Evolutionary conservation across 2,329 filamentous ascomycete genomes (phyloP).

Genomic region (Penicillium palitans): DNA sequence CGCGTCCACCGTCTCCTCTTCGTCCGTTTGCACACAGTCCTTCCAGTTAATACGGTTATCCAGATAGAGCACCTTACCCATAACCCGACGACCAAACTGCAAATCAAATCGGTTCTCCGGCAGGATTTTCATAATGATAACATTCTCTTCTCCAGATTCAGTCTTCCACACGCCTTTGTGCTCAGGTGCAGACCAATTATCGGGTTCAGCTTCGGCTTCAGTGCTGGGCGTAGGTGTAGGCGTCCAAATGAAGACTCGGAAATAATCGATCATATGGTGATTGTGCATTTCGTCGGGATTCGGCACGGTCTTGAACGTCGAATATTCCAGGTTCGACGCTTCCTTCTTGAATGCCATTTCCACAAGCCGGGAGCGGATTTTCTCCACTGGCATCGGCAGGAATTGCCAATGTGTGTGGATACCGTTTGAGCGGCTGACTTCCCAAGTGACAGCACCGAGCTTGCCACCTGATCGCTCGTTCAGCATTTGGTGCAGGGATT

Average conservation of each 20-base stretch:
- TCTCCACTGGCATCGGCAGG: slow-evolving; percentile 68
- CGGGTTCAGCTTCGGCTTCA: slow-evolving; percentile 5
- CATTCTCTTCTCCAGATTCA: slow-evolving; percentile 59
- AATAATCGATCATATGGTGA: slow-evolving; percentile 60
- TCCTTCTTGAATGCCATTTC: slow-evolving; percentile 88
- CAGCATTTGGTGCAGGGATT: slow-evolving; percentile 77
- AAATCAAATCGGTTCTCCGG: slow-evolving; percentile 77
- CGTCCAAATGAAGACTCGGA: slow-evolving; percentile 78
- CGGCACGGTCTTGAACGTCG: slow-evolving; percentile 48
- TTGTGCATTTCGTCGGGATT: slow-evolving; percentile 45
- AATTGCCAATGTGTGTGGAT: slow-evolving; percentile 96
- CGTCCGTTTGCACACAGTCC: slow-evolving; percentile 73
- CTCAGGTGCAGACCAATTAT: slow-evolving; percentile 9
- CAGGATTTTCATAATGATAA: slow-evolving; percentile 72
- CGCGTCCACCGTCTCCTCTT: slow-evolving; percentile 77
- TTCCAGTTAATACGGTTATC: slow-evolving; percentile 81
- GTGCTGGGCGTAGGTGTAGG: slow-evolving; percentile 38
- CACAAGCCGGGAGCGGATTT: slow-evolving; percentile 71
- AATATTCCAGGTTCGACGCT: slow-evolving; percentile 71
- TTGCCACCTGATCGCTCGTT: slow-evolving; percentile 43
- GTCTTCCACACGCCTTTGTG: slow-evolving; percentile 5
- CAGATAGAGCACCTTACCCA: slow-evolving; percentile 82
- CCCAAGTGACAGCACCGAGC: slow-evolving; percentile 86
- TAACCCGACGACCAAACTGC: slow-evolving; percentile 82
- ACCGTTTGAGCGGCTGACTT: slow-evolving; percentile 78